Conservation (phyloP, 2,329 filamentous ascomycete species). For the Pseudogymnoascus sp. region DNA sequence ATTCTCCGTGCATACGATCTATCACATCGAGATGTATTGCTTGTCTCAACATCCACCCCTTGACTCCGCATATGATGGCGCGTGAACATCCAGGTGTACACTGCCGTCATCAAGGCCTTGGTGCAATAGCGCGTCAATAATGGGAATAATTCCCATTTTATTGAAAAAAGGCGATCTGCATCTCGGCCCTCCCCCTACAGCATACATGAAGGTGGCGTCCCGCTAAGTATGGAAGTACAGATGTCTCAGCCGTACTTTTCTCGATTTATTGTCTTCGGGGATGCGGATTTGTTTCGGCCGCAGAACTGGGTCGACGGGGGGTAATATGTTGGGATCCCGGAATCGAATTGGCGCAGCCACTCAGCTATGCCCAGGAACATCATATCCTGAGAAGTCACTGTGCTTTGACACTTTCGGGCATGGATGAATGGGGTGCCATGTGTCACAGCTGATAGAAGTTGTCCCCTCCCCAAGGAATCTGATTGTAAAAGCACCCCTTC, state of each 20-base stretch:
- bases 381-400: not conserved
- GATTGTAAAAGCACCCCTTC: constrained; percentile 1
- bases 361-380: constrained; percentile 4
- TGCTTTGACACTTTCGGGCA: not conserved
- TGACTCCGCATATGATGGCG: not conserved
- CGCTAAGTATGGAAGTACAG: not conserved
- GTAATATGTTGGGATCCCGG: not conserved
- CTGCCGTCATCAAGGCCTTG: not conserved
- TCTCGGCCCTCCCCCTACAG: not conserved
- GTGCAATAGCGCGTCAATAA: not conserved
- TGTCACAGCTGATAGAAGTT: not conserved
- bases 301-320: not conserved
- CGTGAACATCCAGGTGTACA: not conserved
- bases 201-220: not conserved
- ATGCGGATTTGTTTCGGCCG: not conserved
- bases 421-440: not conserved
- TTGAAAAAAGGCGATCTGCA: not conserved
- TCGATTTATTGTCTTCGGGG: not conserved
- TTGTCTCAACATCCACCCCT: constrained; percentile 5
- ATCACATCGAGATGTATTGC: constrained; percentile 9
- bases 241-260: not conserved
- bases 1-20: constrained; percentile 7
- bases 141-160: not conserved
- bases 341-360: not conserved
- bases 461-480: not conserved